Conservation (phyloP, 2,329 filamentous ascomycete species). For the Ilyonectria destructans region DNA sequence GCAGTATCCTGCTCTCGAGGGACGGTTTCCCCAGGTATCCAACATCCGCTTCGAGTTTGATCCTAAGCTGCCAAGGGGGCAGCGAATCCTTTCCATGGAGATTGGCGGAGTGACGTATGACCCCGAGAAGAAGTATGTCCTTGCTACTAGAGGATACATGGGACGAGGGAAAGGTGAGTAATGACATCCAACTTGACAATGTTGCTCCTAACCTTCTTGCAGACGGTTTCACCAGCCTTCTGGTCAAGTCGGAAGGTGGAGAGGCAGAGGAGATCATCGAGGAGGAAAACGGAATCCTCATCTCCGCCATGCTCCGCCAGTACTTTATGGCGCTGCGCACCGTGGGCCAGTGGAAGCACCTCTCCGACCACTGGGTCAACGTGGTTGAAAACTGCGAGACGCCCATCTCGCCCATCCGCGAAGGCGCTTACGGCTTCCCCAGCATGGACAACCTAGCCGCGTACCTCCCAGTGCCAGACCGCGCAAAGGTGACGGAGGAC, state of each 20-base stretch:
- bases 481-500: conserved; percentile 39
- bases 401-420: conserved; percentile 58
- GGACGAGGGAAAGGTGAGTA: conserved; percentile 79
- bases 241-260: conserved; percentile 84
- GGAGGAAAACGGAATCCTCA: conserved; percentile 89
- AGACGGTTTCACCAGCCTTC: conserved; percentile 85
- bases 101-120: conserved; percentile 77
- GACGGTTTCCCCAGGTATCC: conserved; percentile 87
- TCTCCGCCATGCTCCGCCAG: conserved; percentile 89
- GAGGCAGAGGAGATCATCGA: conserved; percentile 83
- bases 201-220: conserved; percentile 32
- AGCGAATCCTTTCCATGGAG: conserved; percentile 75
- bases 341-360: conserved; percentile 84
- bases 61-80: conserved; percentile 71
- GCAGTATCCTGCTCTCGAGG: conserved; percentile 87
- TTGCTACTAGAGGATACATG: conserved; percentile 93
- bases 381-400: conserved; percentile 76
- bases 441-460: conserved; percentile 43
- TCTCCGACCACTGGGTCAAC: conserved; percentile 78
- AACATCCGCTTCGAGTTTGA: conserved; percentile 86
- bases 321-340: conserved; percentile 92
- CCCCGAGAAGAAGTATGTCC: conserved; percentile 75
- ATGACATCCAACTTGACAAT: not conserved
- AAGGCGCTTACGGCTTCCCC: conserved; percentile 37
- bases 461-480: conserved; percentile 41